Percentiles rank a stretch among this genome's conserved stretches.
phyloP scores from a whole-genome alignment of 73 alveolate species.

The Paramecium primaurelia region DNA sequence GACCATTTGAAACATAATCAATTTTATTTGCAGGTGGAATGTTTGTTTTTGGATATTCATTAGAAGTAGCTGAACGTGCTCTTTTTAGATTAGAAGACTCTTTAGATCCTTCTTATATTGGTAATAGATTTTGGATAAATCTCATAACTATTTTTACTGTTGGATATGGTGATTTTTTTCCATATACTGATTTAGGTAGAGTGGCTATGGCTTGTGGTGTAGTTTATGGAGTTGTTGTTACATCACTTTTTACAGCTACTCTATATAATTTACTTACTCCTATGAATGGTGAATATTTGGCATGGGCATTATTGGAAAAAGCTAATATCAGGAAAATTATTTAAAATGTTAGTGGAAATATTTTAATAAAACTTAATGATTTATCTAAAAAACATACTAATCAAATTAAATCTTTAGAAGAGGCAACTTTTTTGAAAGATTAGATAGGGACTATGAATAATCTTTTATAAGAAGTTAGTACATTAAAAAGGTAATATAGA shows the following conservation, averaged over 20 bases:
- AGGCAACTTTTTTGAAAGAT: not conserved
- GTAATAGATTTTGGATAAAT: not conserved
- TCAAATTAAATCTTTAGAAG: not conserved
- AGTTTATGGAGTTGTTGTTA: not conserved
- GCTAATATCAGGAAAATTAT: not conserved
- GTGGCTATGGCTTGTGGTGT: not conserved
- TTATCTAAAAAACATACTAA: not conserved
- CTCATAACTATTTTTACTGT: not conserved
- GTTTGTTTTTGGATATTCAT: conserved; percentile 5
- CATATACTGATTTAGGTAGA: conserved; percentile 35
- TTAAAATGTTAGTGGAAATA: not conserved
- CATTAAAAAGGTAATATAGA: not conserved
- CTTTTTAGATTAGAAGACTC: not conserved
- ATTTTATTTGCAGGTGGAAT: not conserved
- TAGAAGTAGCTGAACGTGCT: conserved; percentile 27
- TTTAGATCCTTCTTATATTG: not conserved
- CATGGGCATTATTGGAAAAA: conserved; percentile 36
- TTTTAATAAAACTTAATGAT: not conserved
- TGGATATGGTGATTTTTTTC: conserved; percentile 53
- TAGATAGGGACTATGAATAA: not conserved
- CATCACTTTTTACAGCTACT: conserved; percentile 10
- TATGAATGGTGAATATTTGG: not conserved
- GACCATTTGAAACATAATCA: not conserved
- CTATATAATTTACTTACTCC: not conserved
- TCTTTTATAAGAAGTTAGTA: not conserved